Percentiles rank a stretch among this genome's conserved stretches.
Evolutionary conservation across 2,329 filamentous ascomycete genomes (phyloP).

Genomic region (Lojkania enalia): DNA sequence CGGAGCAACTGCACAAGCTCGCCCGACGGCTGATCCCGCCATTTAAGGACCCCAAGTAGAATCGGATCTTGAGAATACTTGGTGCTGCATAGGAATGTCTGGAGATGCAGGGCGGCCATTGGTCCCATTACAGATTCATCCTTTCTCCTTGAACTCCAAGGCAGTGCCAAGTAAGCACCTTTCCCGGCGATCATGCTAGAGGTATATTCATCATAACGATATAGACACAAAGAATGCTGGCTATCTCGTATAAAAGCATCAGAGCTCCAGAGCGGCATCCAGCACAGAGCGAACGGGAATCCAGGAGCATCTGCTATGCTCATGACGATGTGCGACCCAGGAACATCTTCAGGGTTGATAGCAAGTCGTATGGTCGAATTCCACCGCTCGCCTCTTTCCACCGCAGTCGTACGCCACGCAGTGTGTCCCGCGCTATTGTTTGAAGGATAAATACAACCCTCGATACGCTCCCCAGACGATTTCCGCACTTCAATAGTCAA

Average conservation of each 20-base stretch:
- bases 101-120: constrained; percentile 75
- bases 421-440: constrained; percentile 79
- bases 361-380: constrained; percentile 83
- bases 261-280: constrained; percentile 92
- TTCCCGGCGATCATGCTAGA: constrained; percentile 72
- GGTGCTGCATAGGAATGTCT: constrained; percentile 92
- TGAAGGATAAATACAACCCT: constrained; percentile 83
- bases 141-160: constrained; percentile 76
- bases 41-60: constrained; percentile 80
- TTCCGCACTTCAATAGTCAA: constrained; percentile 87
- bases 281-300: constrained; percentile 86
- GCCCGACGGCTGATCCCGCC: constrained; percentile 74
- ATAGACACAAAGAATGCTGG: constrained; percentile 76
- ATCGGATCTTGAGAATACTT: constrained; percentile 90
- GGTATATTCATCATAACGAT: constrained; percentile 90
- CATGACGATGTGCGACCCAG: constrained; percentile 83
- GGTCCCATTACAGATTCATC: constrained; percentile 76
- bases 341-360: constrained; percentile 77
- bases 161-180: constrained; percentile 83
- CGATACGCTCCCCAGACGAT: constrained; percentile 76
- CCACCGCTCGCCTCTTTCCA: constrained; percentile 81
- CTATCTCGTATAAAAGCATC: constrained; percentile 90
- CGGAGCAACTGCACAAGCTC: constrained; percentile 75
- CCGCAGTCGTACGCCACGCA: constrained; percentile 83
- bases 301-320: constrained; percentile 84